Conservation (phyloP, 2,329 filamentous ascomycete species). For the Sporothrix humicola region DNA sequence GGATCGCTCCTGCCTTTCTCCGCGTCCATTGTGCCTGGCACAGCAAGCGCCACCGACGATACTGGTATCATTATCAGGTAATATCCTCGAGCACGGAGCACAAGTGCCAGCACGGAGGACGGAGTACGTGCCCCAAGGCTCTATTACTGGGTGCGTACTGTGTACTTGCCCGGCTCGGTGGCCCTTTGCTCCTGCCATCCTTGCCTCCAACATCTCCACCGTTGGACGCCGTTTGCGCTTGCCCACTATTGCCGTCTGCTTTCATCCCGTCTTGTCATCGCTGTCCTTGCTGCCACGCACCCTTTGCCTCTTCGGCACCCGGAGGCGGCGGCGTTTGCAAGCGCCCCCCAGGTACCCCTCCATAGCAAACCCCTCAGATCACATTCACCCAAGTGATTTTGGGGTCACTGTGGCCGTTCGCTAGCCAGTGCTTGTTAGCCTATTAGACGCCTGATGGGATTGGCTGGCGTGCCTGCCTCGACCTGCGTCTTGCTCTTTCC, state of each 20-base stretch:
- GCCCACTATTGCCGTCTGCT: not conserved
- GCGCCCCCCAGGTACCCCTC: conserved; percentile 26
- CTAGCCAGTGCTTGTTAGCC: conserved; percentile 26
- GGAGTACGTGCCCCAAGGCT: not conserved
- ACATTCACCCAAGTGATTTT: conserved; percentile 16
- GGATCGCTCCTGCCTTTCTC: conserved; percentile 22
- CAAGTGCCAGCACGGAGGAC: conserved; percentile 15
- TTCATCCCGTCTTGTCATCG: conserved; percentile 23
- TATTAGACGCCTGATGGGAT: conserved; percentile 32
- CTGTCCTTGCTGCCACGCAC: not conserved
- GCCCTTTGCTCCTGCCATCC: not conserved
- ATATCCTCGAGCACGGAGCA: not conserved
- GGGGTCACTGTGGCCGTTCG: not conserved
- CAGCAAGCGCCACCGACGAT: conserved; percentile 26
- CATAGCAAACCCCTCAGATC: conserved; percentile 28
- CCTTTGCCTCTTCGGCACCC: conserved; percentile 18
- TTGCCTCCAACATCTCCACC: not conserved
- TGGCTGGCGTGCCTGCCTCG: conserved; percentile 23
- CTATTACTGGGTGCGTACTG: not conserved
- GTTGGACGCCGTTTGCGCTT: conserved; percentile 17
- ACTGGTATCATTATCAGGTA: too few relatives aligned
- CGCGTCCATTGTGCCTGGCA: conserved; percentile 26
- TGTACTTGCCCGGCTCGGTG: not conserved
- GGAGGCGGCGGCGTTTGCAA: conserved; percentile 27
- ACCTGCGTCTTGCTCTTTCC: conserved; percentile 9